Evolutionary conservation across 306 rosid genomes (phyloP), one percentile per base, ranked within the genome.

Genomic region (Erythrophleum fordii): DNA sequence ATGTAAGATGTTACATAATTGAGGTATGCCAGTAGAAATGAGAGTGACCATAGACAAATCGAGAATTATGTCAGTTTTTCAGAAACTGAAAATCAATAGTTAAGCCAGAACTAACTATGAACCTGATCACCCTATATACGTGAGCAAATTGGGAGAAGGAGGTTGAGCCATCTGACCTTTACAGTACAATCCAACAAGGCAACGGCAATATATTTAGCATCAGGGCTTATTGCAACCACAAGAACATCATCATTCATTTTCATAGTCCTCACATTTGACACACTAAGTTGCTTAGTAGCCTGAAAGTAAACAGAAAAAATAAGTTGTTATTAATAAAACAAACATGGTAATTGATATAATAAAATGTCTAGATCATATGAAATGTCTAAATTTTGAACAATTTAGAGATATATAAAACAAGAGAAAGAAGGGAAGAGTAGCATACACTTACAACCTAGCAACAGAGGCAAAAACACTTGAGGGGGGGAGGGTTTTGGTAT

Each of bases 161-260:
- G 74, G 53, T 44, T 55, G 61, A 76, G 72, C 65, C 42, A 81
- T 49, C 87, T 69, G 56, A 95, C 99, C 98, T 93, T 91, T 84
- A 95, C 98, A 37, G 97, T 88, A 82, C 89, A 79, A 84, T 89
- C 96, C 89, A 91, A 88, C 67, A 95, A 83, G 18, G 99, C 97
- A 80, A 85, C 92, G 45, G 95, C 95, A 75, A 95, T 80, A 86
- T 90, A 95, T 82, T 95, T 95, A 55, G 90, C 88, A 89, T 93
- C 98, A 29, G 99, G 99, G 82, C 98, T 95, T 44, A 91, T 86
- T 83, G 92, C 88, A 84, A 93, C 89, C 46, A 85, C 93, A 69
- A 91, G 91, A 73, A 87, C 98, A 53, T 95, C 99, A 77, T 90
- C 97, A 48, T 90, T 91, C 97, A 95, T 91, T 84, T 85, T 95